phyloP scores from a whole-genome alignment of 176 grass and related monocot genomes.

The Otatea glauca region DNA sequence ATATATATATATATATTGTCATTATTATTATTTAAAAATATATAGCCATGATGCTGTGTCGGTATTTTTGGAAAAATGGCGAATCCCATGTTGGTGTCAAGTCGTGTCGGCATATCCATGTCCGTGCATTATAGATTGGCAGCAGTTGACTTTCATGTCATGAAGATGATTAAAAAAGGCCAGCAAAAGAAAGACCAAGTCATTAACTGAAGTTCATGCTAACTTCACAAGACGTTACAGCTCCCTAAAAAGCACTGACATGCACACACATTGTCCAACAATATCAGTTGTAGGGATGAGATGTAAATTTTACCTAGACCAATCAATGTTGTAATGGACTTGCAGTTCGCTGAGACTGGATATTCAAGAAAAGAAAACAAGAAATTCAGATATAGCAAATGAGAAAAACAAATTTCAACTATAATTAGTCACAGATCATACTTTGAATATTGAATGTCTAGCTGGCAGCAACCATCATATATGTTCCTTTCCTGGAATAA shows the following conservation, averaged over 20 bases:
- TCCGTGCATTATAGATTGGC: too few relatives aligned
- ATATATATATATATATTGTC: too few relatives aligned
- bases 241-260: not conserved
- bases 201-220: not conserved
- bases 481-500: slow-evolving; percentile 87
- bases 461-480: slow-evolving; percentile 99
- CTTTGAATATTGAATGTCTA: slow-evolving; percentile 99
- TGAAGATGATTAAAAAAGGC: not conserved
- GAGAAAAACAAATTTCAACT: not conserved
- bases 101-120: too few relatives aligned
- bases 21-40: too few relatives aligned
- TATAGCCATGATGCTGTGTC: too few relatives aligned
- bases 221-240: not conserved
- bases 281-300: not conserved
- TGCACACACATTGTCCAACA: not conserved
- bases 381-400: slow-evolving; percentile 39
- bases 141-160: not conserved
- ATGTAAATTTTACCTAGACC: slow-evolving; percentile 73
- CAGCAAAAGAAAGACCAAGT: not conserved
- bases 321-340: slow-evolving; percentile 98
- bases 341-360: slow-evolving; percentile 93
- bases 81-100: too few relatives aligned
- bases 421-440: slow-evolving; percentile 47
- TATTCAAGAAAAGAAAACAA: slow-evolving; percentile 39
- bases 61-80: too few relatives aligned